A percentile compares a stretch with the other conserved stretches of the same genome.
phyloP scores from a whole-genome alignment of 2,329 filamentous ascomycete genomes.

The Ascocoryne sarcoides region DNA sequence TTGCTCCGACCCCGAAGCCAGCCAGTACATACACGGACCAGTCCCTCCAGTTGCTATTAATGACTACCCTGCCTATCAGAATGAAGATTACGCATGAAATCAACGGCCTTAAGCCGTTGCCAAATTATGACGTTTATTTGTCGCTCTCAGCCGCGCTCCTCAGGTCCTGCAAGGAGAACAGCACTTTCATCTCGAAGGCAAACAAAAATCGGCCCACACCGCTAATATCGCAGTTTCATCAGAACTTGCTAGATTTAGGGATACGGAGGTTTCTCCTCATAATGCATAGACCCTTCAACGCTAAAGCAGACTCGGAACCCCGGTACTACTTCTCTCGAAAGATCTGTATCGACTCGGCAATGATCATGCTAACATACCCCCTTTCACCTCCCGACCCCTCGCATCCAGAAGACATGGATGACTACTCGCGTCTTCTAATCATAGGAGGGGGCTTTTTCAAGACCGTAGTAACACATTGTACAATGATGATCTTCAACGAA shows the following conservation, averaged over 20 bases:
- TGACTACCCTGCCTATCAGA: constrained; percentile 36
- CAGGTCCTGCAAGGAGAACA: constrained; percentile 23
- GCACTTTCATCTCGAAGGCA: constrained; percentile 7
- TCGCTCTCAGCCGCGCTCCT: constrained; percentile 38
- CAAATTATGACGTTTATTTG: constrained; percentile 40
- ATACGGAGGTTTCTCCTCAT: constrained; percentile 46
- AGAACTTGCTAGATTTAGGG: constrained; percentile 42
- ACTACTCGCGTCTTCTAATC: constrained; percentile 31
- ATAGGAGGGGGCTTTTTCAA: constrained; percentile 35
- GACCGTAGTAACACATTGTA: constrained; percentile 32
- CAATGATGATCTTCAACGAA: constrained; percentile 38
- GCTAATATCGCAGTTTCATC: constrained; percentile 9
- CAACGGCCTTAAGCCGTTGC: constrained; percentile 37
- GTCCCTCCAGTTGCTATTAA: constrained; percentile 40
- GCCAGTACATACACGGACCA: constrained; percentile 36
- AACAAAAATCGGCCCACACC: background rate
- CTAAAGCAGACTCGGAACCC: constrained; percentile 34
- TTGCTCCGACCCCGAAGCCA: constrained; percentile 17
- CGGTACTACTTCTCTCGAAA: constrained; percentile 42
- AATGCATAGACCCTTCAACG: constrained; percentile 42
- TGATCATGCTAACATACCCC: constrained; percentile 19
- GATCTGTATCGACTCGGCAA: constrained; percentile 36
- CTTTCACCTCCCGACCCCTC: background rate
- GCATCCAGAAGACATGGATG: constrained; percentile 15
- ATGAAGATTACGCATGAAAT: constrained; percentile 36